Conservation (phyloP, 202 grass and related monocot genomes). For the Schoenoplectus triqueter region DNA sequence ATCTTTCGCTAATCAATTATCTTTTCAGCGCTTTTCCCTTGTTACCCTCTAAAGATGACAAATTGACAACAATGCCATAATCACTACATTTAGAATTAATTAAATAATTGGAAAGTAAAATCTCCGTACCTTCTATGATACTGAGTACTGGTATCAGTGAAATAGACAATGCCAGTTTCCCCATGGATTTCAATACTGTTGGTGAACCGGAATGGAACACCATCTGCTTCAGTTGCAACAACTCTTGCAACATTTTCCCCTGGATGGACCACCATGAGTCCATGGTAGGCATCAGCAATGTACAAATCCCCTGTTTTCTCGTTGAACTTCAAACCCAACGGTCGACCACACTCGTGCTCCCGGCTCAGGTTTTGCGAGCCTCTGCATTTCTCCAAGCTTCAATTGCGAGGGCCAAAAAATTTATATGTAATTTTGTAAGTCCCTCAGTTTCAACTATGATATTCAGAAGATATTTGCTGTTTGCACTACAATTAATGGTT, state of each 20-base stretch:
- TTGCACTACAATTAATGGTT: not conserved
- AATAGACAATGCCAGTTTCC: conserved; percentile 54
- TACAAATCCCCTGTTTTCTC: conserved; percentile 51
- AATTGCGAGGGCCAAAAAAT: not conserved
- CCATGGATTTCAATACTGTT: conserved; percentile 72
- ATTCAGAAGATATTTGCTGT: not conserved
- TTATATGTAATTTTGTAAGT: not conserved
- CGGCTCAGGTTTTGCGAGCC: conserved; percentile 36
- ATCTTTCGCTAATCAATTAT: not conserved
- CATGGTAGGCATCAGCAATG: conserved; percentile 71
- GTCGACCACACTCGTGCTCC: conserved; percentile 61
- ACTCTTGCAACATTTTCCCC: conserved; percentile 41
- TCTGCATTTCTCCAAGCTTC: conserved; percentile 45
- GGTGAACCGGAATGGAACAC: conserved; percentile 48
- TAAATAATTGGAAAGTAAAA: not conserved
- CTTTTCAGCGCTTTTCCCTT: not conserved
- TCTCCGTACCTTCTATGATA: conserved; percentile 57
- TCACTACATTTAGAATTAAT: not conserved
- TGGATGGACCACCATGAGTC: conserved; percentile 44
- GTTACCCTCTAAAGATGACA: not conserved
- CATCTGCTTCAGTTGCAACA: conserved; percentile 37
- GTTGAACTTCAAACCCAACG: conserved; percentile 68
- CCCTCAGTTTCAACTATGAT: not conserved
- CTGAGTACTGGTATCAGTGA: conserved; percentile 69
- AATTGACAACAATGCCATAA: not conserved